Percentiles rank a stretch among this genome's conserved stretches.
Evolutionary conservation across 371 early-diverging fungal species (phyloP).

Genomic region (Mortierella sp.): DNA sequence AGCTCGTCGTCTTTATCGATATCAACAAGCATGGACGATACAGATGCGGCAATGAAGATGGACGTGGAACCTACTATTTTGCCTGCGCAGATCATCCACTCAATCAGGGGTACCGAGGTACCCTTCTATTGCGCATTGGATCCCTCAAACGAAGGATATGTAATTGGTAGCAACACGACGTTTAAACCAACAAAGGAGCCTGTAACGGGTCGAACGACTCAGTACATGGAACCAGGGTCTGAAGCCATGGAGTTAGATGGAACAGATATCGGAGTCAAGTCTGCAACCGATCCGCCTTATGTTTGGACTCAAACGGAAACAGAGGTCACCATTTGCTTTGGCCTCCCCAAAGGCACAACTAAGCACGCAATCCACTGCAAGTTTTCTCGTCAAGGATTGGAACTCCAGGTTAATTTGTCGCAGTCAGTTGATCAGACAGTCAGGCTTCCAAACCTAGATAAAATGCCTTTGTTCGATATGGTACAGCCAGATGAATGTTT

Average conservation of each 20-base stretch:
- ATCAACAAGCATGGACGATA: not conserved
- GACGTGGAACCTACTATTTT: constrained; percentile 2
- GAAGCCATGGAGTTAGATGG: constrained; percentile 38
- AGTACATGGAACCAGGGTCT: constrained; percentile 50
- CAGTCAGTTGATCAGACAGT: constrained; percentile 20
- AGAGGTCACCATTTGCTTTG: constrained; percentile 75
- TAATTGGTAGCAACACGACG: constrained; percentile 65
- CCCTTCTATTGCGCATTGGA: constrained; percentile 73
- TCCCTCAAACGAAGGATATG: constrained; percentile 59
- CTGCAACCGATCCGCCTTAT: constrained; percentile 62
- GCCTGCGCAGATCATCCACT: constrained; percentile 53
- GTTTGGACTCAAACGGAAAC: constrained; percentile 79
- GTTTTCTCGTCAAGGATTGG: constrained; percentile 63
- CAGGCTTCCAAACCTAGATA: constrained; percentile 53
- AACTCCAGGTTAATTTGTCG: constrained; percentile 60
- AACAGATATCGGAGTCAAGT: constrained; percentile 21
- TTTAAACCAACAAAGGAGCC: constrained; percentile 47
- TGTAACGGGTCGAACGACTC: constrained; percentile 29
- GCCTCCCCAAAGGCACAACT: constrained; percentile 65
- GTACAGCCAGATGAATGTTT: constrained; percentile 73
- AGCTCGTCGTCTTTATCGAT: not conserved
- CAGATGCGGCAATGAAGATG: constrained; percentile 12
- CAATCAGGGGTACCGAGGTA: constrained; percentile 71
- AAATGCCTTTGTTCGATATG: constrained; percentile 58
- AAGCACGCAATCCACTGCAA: constrained; percentile 69